Percentiles rank a stretch among this genome's conserved stretches.
phyloP scores from a whole-genome alignment of 116 monocot species.

The Dioscorea cayenensis region DNA sequence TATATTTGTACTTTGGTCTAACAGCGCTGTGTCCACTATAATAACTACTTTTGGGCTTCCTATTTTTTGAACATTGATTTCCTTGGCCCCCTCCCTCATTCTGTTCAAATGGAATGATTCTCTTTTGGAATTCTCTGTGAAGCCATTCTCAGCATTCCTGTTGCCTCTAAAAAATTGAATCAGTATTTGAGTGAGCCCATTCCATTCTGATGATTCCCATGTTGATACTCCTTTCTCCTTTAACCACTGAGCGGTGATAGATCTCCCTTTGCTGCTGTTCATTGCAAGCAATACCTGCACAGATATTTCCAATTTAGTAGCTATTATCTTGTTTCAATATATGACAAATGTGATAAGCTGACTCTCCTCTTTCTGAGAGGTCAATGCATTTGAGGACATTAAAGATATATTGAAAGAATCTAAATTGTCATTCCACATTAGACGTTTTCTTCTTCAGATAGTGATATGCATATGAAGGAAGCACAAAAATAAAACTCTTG shows the following conservation, averaged over 20 bases:
- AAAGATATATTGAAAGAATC: too few species aligned
- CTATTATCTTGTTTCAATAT: background rate
- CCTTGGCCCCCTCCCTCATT: conserved; percentile 2
- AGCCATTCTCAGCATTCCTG: background rate
- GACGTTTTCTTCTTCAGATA: too few species aligned
- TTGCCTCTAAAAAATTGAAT: conserved; percentile 17
- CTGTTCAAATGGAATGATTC: conserved; percentile 1
- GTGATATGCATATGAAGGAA: background rate
- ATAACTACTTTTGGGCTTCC: conserved; percentile 18
- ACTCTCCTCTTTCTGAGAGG: too few species aligned
- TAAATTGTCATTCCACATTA: too few species aligned
- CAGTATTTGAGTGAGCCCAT: conserved; percentile 37
- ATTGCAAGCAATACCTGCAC: conserved; percentile 48
- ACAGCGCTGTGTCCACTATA: conserved; percentile 31
- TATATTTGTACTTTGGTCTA: conserved; percentile 51
- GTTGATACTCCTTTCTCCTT: conserved; percentile 25
- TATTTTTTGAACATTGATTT: conserved; percentile 1
- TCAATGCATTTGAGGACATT: too few species aligned
- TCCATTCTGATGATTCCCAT: conserved; percentile 57
- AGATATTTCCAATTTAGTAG: background rate
- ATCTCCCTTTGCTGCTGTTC: conserved; percentile 30
- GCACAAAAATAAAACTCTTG: background rate
- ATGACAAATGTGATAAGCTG: too few species aligned
- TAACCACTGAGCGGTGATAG: conserved; percentile 34
- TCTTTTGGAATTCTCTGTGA: conserved; percentile 9